Percentiles rank a stretch among this genome's conserved stretches.
phyloP scores from a whole-genome alignment of 140 eudicot genomes.

The Anethum foeniculum region DNA sequence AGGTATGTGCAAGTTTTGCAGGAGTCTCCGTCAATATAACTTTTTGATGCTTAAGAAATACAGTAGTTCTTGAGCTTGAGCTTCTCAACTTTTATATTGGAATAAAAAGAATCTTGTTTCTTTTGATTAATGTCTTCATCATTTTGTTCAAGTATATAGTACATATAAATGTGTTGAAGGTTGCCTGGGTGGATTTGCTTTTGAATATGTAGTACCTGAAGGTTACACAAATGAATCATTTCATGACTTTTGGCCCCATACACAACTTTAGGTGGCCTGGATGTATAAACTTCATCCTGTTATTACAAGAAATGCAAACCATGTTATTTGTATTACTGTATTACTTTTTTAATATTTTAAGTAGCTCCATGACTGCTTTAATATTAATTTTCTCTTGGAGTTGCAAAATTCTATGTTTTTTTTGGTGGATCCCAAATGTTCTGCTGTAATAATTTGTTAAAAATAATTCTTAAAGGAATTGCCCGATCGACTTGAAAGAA shows the following conservation, averaged over 20 bases:
- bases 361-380: not conserved
- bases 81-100: not conserved
- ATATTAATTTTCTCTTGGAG: not conserved
- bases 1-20: not conserved
- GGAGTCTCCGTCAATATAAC: not conserved
- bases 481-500: conserved; percentile 90
- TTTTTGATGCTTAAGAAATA: not conserved
- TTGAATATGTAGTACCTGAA: not conserved
- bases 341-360: not conserved
- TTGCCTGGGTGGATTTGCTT: not conserved
- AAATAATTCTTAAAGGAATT: conserved; percentile 41
- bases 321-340: not conserved
- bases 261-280: not conserved
- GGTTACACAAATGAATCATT: not conserved
- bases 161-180: not conserved
- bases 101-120: not conserved
- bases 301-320: not conserved
- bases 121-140: not conserved
- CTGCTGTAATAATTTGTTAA: not conserved
- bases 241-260: not conserved
- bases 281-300: not conserved
- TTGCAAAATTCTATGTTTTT: not conserved
- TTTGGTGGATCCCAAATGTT: not conserved
- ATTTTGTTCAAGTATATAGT: not conserved
- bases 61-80: not conserved